Conservation (phyloP, 2,329 filamentous ascomycete species). For the Metarhizium anisopliae region DNA sequence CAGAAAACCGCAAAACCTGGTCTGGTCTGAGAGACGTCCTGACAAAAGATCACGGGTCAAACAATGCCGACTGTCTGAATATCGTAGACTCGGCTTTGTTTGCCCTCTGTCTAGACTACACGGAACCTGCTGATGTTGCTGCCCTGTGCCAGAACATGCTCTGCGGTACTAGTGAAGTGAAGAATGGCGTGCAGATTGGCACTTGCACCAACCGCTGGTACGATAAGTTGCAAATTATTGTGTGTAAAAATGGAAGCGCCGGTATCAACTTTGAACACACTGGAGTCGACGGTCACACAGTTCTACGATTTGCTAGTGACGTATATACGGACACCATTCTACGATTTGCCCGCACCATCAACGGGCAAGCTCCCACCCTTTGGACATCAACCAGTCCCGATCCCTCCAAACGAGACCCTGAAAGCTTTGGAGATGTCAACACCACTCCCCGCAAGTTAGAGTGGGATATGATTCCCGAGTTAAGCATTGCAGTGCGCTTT, state of each 20-base stretch:
- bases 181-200: conserved; percentile 89
- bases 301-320: conserved; percentile 91
- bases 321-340: conserved; percentile 97
- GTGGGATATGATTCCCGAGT: conserved; percentile 93
- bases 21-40: conserved; percentile 82
- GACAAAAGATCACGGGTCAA: conserved; percentile 76
- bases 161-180: conserved; percentile 85
- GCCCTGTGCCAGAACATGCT: conserved; percentile 98
- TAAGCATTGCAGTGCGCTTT: conserved; percentile 85
- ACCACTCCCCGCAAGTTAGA: conserved; percentile 93
- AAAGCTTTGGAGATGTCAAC: conserved; percentile 85
- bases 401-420: conserved; percentile 82
- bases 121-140: conserved; percentile 70
- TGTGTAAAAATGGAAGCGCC: conserved; percentile 96
- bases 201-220: conserved; percentile 99
- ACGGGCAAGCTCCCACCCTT: conserved; percentile 80
- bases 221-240: conserved; percentile 97
- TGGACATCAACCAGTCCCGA: conserved; percentile 90
- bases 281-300: conserved; percentile 93
- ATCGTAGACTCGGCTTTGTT: conserved; percentile 95
- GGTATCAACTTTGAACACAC: conserved; percentile 99
- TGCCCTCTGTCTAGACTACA: conserved; percentile 85
- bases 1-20: conserved; percentile 95
- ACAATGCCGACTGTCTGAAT: conserved; percentile 91
- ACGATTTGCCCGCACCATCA: conserved; percentile 89